Evolutionary conservation across 2,329 filamentous ascomycete species (phyloP), one percentile per base, ranked within the genome.

Genomic region (Simplicillium sp.): DNA sequence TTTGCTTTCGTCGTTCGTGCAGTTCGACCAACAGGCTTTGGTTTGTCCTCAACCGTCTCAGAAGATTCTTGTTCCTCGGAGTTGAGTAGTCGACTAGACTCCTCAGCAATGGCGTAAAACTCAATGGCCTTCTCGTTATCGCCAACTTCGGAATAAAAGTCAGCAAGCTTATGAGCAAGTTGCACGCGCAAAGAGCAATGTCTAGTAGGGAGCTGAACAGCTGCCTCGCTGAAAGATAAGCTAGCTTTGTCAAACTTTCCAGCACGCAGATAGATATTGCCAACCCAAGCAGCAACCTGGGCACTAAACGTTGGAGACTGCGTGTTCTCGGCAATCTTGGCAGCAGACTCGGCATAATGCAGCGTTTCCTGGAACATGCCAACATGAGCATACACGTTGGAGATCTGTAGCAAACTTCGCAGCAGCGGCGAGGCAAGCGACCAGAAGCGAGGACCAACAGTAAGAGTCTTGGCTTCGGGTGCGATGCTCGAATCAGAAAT

Each of bases 341-440:
- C 70, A 0, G 88, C 88, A 51, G 92, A 84, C 50, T 96, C 84
- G 2, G 84, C 82, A 50, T 94, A 94, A 56, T 89, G 92, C 1
- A 90, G 65, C 2, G 90, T 90, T 57, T 97, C 90, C 45, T 87
- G 81, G 48, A 88, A 87, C 62, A 94, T 75, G 20, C 92, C 92
- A 47, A 92, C 76, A 48, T 94, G 83, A 1, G 84, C 79, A 50
- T 89, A 95, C 1, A 94, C 68, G 4, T 75, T 73, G 1, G 87
- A 87, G 3, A 95, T 73, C 43, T 88, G 81, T 44, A 81, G 62
- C 12, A 94, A 67, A 42, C 80, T 78, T 25, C 77, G 73, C 50
- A 88, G 81, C 15, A 96, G 71, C 1, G 82, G 79, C 20, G 78
- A 75, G 7, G 92, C 80, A 15, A 95, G 68, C 6, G 74, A 70